phyloP scores from a whole-genome alignment of 371 early-diverging fungal genomes.

The Mucor piriformis region DNA sequence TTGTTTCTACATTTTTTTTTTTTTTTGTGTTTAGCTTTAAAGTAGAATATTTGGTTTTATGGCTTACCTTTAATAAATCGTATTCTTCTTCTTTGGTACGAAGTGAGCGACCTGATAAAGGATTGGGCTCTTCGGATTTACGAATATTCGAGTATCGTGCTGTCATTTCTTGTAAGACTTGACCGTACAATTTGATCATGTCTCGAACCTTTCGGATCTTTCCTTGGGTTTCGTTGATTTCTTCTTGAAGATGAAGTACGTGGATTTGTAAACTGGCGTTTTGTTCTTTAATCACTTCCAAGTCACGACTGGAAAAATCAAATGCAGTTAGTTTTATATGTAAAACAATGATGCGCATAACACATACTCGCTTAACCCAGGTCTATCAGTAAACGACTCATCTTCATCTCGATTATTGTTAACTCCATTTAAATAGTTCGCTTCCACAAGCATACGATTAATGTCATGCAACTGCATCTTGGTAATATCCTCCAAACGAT shows the following conservation, averaged over 20 bases:
- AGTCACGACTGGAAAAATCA: conserved; percentile 30
- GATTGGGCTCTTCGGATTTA: conserved; percentile 33
- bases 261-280: conserved; percentile 61
- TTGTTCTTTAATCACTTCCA: conserved; percentile 65
- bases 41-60: not conserved
- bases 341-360: not conserved
- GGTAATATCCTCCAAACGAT: conserved; percentile 63
- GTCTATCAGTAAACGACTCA: conserved; percentile 35
- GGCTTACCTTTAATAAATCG: conserved; percentile 67
- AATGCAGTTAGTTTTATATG: not conserved
- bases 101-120: conserved; percentile 28
- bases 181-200: conserved; percentile 62
- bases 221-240: conserved; percentile 70
- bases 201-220: conserved; percentile 80
- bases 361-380: conserved; percentile 48
- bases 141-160: conserved; percentile 34
- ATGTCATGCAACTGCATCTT: conserved; percentile 68
- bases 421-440: conserved; percentile 52
- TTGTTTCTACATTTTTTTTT: conserved; percentile 55
- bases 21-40: conserved; percentile 11
- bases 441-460: conserved; percentile 71
- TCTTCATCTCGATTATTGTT: conserved; percentile 32
- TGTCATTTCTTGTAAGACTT: conserved; percentile 54
- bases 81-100: conserved; percentile 71
- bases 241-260: conserved; percentile 67